These are phyloP conservation scores for Lasiosphaeris hirsuta DNA, from an alignment of 495 filamentous ascomycete species.

Conservation along the genomic window DNA sequence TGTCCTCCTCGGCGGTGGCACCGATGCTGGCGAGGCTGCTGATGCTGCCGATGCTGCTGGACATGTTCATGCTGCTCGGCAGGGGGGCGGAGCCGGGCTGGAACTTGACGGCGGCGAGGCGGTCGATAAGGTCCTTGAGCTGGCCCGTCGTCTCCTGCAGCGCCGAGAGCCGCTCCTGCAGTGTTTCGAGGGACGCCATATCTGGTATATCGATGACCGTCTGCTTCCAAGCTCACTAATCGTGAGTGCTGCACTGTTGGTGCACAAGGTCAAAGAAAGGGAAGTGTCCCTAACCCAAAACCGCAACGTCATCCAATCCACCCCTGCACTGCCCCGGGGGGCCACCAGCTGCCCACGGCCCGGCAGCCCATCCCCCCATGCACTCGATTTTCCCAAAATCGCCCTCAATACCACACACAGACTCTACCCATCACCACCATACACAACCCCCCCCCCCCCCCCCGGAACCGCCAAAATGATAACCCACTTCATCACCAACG, in stretches of 20 bases:
- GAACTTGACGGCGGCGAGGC: conserved; percentile 66
- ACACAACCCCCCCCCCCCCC: too few relatives aligned
- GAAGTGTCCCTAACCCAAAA: neutral
- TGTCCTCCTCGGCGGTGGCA: conserved; percentile 48
- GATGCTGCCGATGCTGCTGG: conserved; percentile 8
- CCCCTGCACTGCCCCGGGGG: neutral
- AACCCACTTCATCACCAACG: conserved; percentile 77
- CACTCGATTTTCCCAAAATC: neutral
- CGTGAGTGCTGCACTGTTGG: too few relatives aligned
- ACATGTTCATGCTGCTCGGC: neutral
- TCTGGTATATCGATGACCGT: conserved; percentile 33
- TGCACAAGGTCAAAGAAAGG: neutral
- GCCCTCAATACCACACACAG: neutral
- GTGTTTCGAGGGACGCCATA: conserved; percentile 51
- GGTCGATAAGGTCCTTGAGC: conserved; percentile 69
- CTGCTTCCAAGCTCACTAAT: neutral
- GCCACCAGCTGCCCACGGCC: neutral
- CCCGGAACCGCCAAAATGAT: conserved; percentile 61
- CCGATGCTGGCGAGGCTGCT: conserved; percentile 23
- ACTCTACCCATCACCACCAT: neutral
- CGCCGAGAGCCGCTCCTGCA: conserved; percentile 63
- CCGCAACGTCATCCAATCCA: neutral
- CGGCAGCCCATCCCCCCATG: neutral
- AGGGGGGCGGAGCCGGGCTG: conserved; percentile 56
- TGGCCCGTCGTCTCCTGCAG: conserved; percentile 66